Conservation (phyloP, 2,329 filamentous ascomycete genomes). For the Fusarium decemcellulare region DNA sequence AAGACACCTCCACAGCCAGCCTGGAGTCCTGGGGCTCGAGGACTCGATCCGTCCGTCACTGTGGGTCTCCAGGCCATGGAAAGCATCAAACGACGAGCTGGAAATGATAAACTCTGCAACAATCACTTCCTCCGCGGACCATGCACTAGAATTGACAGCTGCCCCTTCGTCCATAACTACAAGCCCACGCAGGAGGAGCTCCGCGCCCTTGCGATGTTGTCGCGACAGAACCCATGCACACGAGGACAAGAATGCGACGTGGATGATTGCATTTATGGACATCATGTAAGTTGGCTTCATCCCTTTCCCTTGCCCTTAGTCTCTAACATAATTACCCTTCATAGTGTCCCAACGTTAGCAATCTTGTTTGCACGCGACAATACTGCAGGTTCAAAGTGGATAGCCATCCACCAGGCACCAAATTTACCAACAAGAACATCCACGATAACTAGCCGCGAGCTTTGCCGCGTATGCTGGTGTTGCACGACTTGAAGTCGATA, state of each 20-base stretch:
- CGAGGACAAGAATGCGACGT: constrained; percentile 71
- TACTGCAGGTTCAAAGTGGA: constrained; percentile 69
- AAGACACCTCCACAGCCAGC: constrained; percentile 46
- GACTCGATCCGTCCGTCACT: constrained; percentile 66
- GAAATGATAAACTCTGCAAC: constrained; percentile 72
- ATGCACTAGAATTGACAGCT: constrained; percentile 68
- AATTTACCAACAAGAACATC: constrained; percentile 58
- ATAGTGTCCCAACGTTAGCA: constrained; percentile 68
- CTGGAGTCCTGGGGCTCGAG: constrained; percentile 69
- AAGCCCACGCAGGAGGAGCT: constrained; percentile 67
- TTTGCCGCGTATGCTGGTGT: background rate
- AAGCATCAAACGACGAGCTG: constrained; percentile 68
- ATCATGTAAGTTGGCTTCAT: constrained; percentile 63
- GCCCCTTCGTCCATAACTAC: constrained; percentile 71
- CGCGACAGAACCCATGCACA: constrained; percentile 70
- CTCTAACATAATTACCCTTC: constrained; percentile 10
- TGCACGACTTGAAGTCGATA: background rate
- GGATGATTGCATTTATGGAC: constrained; percentile 73
- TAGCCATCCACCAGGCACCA: constrained; percentile 71
- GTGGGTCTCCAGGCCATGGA: constrained; percentile 65
- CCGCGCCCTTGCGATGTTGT: constrained; percentile 68
- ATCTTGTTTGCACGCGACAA: constrained; percentile 66
- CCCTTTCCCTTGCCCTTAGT: background rate
- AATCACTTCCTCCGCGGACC: constrained; percentile 72
- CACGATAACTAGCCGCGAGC: constrained; percentile 48